Percentiles rank a stretch among this genome's conserved stretches.
Conservation (phyloP, 495 filamentous ascomycete species). For the Sordaria brevicollis region DNA sequence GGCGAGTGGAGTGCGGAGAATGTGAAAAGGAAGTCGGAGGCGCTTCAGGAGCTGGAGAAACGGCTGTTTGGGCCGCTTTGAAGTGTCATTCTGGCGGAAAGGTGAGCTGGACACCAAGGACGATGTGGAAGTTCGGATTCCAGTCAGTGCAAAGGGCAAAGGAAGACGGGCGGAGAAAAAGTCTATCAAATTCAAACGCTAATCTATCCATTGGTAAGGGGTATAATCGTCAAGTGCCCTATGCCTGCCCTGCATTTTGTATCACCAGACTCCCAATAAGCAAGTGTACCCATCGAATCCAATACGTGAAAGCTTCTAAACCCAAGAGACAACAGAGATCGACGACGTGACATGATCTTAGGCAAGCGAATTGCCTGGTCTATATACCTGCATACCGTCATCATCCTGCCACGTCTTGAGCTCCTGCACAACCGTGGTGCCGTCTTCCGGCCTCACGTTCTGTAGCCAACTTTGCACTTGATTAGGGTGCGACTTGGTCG, state of each 20-base stretch:
- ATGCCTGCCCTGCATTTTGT: background rate
- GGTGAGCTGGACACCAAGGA: background rate
- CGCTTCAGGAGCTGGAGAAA: constrained; percentile 17
- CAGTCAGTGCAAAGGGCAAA: background rate
- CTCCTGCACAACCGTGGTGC: background rate
- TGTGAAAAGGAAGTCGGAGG: constrained; percentile 17
- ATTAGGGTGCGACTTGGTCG: background rate
- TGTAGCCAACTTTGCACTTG: background rate
- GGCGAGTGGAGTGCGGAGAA: constrained; percentile 24
- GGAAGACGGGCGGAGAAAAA: background rate
- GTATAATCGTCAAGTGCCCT: background rate
- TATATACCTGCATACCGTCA: background rate
- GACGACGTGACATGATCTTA: background rate
- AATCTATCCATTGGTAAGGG: background rate
- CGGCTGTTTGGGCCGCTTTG: constrained; percentile 26
- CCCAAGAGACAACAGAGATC: background rate
- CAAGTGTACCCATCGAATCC: background rate
- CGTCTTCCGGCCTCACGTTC: background rate
- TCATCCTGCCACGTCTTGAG: background rate
- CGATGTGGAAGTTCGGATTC: too few relatives aligned
- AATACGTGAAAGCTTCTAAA: background rate
- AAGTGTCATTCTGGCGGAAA: background rate
- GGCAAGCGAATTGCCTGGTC: background rate
- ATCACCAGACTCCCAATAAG: background rate
- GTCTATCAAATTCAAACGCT: background rate